Base-by-base conservation (phyloP, 2,329 filamentous ascomycete genomes). In the Cladosporium sp. region DNA sequence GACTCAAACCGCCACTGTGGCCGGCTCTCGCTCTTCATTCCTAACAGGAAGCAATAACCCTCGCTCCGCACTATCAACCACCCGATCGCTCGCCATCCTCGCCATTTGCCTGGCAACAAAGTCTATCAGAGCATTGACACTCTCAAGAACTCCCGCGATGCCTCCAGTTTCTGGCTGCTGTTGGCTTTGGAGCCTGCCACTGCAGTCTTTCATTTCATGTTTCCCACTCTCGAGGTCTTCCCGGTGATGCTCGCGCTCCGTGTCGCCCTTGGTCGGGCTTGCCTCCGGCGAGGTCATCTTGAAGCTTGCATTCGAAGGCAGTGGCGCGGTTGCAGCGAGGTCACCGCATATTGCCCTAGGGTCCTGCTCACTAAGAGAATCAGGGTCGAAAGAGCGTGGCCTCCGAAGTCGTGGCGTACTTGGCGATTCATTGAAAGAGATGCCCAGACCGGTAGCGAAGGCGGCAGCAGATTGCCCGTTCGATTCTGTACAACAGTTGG, bases 31-130 rank as follows among this genome's bases (percentile, higher is more conserved):
- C 69, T 73, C 70, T 14, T 58, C 16, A 21, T 66, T 35, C 55
- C 46, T 65, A 8, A 74, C 65, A 4, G 72, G 71, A 64, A 75
- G 66, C 53, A 75, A 29, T 62, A 75, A 57, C 1, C 72, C 72
- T 28, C 69, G 68, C 58, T 75, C 71, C 12, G 69, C 64, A 61
- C 67, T 67, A 8, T 52, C 60, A 8, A 53, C 65, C 18, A 74
- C 69, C 46, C 67, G 66, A 50, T 71, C 68, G 52, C 70, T 60
- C 28, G 72, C 55, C 31, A 69, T 59, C 37, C 60, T 68, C 10
- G 67, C 65, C 46, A 74, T 21, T 49, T 66, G 69, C 14, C 65
- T 66, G 12, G 69, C 69, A 2, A 67, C 66, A 40, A 63, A 68
- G 33, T 71, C 70, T 14, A 75, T 68, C 1, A 70, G 60, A 16